These are phyloP conservation scores for Camelina sativa DNA, from an alignment of 345 rosid species.

Conservation along the genomic window DNA sequence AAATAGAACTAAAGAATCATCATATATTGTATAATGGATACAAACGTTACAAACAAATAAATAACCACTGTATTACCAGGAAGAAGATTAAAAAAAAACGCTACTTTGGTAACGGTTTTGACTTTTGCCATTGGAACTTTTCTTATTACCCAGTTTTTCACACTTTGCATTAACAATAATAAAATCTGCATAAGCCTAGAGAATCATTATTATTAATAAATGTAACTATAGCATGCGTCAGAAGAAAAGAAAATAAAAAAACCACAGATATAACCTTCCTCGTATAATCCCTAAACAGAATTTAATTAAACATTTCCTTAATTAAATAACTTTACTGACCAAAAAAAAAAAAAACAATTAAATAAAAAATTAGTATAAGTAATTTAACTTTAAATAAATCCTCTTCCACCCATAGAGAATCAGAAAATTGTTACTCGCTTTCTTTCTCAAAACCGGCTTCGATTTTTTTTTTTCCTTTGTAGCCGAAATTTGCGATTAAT, in stretches of 20 bases:
- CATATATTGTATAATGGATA: no score
- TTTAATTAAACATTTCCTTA: conserved; percentile 1
- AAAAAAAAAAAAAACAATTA: no score
- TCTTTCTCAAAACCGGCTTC: conserved; percentile 4
- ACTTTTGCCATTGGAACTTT: no score
- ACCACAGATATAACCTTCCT: conserved; percentile 39
- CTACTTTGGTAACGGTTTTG: no score
- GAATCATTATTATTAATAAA: not conserved
- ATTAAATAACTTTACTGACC: not conserved
- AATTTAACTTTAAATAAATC: conserved; percentile 1
- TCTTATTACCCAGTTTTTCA: no score
- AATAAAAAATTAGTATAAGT: not conserved
- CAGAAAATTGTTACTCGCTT: not conserved
- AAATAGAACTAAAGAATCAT: no score
- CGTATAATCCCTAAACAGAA: conserved; percentile 38
- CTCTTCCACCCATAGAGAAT: conserved; percentile 21
- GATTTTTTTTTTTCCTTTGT: conserved; percentile 25
- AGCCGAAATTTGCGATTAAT: not conserved
- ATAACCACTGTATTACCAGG: no score
- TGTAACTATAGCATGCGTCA: conserved; percentile 8
- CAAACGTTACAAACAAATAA: no score
- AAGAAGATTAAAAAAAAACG: no score
- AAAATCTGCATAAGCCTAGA: not conserved
- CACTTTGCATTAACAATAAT: not conserved
- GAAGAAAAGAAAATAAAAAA: no score